Base-by-base conservation (phyloP, 1,284 basidiomycete genomes). In the Chiua sp. region DNA sequence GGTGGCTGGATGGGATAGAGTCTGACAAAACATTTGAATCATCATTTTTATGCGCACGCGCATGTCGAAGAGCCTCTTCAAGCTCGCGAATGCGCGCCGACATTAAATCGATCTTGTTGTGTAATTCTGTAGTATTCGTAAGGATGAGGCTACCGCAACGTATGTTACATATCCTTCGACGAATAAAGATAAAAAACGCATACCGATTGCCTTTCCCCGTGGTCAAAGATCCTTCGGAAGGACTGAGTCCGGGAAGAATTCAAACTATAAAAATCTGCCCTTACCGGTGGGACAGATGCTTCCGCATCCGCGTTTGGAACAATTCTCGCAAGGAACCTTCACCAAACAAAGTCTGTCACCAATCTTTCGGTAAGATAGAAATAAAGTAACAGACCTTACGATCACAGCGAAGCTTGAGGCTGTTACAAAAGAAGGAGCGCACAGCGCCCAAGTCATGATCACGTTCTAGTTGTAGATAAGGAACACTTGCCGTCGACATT, bases 351-450 rank as follows among this genome's bases (percentile, higher is more conserved):
- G 26, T 26, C 26, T 39, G 16, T 13, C 4, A 42, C 51, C 37
- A 47, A 30, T 33, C 10, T 47, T 12, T n/a, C 16, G 15, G n/a
- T 28, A 23, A 26, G n/a, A 1, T 3, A 23, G 7, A 20, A 26
- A 33, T 7, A 39, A 50, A 55, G 32, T 22, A 56, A 57, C 71
- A 32, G 65, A 87, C 88, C 74, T 86, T 86, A 66, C 86, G 83
- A 71, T 91, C 89, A 68, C 90, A 92, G 48, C 84, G 81, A 59
- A 92, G 77, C 72, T 92, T 92, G 56, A 92, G 78, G 57, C 90
- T 85, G 57, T 54, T 30, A 16, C 39, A 47, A 35, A 52, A 35
- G 18, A 37, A 35, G 37, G 20, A 35, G 20, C 18, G 18, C 23
- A 18, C 22, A 57, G 55, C 52, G n/a, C 20, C 11, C 33, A 12